phyloP scores from a whole-genome alignment of 306 rosid genomes.

The Canavalia gladiata region DNA sequence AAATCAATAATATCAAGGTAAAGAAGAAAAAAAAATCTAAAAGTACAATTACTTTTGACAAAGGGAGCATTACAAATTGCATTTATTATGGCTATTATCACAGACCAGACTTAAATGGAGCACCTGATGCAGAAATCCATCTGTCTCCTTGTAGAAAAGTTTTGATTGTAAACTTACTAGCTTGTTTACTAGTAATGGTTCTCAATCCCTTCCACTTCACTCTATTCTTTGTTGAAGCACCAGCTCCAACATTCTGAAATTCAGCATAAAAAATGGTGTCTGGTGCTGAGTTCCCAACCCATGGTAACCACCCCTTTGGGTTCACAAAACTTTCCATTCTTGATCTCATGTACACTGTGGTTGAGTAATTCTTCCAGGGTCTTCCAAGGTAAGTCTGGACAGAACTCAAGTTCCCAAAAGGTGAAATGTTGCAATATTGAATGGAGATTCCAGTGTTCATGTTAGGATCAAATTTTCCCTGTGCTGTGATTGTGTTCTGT shows the following conservation, averaged over 20 bases:
- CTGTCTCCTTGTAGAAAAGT: constrained; percentile 60
- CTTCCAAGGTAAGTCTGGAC: constrained; percentile 75
- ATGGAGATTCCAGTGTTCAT: constrained; percentile 77
- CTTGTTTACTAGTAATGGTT: constrained; percentile 52
- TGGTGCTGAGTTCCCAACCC: constrained; percentile 76
- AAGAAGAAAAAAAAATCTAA: background rate
- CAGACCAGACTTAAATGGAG: constrained; percentile 53
- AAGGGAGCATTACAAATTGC: constrained; percentile 21
- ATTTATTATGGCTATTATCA: constrained; percentile 44
- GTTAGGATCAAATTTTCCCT: constrained; percentile 76
- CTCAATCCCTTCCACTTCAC: constrained; percentile 84
- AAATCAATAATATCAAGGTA: constrained; percentile 20
- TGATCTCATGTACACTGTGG: constrained; percentile 64
- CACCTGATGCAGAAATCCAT: constrained; percentile 64
- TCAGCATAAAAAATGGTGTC: constrained; percentile 75
- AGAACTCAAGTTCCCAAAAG: constrained; percentile 63
- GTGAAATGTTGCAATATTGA: constrained; percentile 62
- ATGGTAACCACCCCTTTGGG: constrained; percentile 75
- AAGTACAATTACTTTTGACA: background rate
- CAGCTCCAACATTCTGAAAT: constrained; percentile 67
- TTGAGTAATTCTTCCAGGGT: constrained; percentile 90
- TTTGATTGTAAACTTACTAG: constrained; percentile 58
- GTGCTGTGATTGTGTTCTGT: constrained; percentile 79
- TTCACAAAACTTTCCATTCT: constrained; percentile 57
- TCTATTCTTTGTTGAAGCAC: constrained; percentile 67